These are phyloP conservation scores for Phytopythium ostracodes DNA, from an alignment of 352 stramenopile genomes.

Conservation along the genomic window DNA sequence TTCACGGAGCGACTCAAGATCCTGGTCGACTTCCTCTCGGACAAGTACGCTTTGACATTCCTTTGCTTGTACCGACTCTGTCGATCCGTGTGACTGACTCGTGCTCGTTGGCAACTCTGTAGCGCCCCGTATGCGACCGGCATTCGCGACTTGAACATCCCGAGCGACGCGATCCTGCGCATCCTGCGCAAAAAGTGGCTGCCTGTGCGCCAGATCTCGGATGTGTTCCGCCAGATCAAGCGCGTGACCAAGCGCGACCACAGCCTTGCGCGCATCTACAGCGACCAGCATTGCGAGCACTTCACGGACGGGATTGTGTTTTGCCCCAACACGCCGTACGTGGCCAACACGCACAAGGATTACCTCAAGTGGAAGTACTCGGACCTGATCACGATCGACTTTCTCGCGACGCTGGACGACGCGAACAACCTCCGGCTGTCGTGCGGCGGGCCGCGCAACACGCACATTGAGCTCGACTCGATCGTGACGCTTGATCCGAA, in stretches of 20 bases:
- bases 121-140: constrained; percentile 68
- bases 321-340: constrained; percentile 83
- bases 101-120: neutral
- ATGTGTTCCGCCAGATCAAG: constrained; percentile 83
- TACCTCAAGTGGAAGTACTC: constrained; percentile 93
- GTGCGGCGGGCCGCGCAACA: constrained; percentile 71
- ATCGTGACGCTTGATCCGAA: constrained; percentile 78
- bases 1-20: constrained; percentile 77
- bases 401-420: constrained; percentile 59
- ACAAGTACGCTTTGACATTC: constrained; percentile 51
- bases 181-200: constrained; percentile 86
- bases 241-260: constrained; percentile 74
- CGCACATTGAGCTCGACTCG: constrained; percentile 80
- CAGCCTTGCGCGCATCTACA: constrained; percentile 74
- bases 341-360: constrained; percentile 81
- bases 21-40: constrained; percentile 80
- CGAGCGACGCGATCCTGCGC: constrained; percentile 58
- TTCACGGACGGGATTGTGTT: constrained; percentile 91
- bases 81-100: constrained; percentile 1
- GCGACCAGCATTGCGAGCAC: constrained; percentile 79
- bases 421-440: constrained; percentile 59
- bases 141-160: constrained; percentile 63
- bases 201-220: constrained; percentile 70
- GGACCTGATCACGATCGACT: constrained; percentile 89
- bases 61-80: neutral